Conservation (phyloP, 2,329 filamentous ascomycete genomes). For the Claviceps sp. region DNA sequence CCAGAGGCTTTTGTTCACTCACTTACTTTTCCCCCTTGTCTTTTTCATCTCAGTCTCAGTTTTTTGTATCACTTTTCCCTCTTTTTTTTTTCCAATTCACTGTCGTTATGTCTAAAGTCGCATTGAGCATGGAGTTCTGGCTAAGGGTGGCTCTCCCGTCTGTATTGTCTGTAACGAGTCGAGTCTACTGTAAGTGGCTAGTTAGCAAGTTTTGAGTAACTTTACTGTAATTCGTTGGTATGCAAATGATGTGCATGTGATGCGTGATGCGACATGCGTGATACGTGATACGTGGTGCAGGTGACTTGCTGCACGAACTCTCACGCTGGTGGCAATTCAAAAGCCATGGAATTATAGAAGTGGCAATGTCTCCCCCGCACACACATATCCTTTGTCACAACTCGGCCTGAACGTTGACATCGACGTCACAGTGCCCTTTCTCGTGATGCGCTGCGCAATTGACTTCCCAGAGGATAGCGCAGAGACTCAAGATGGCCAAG, state of each 20-base stretch:
- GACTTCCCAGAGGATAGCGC: slow-evolving; percentile 9
- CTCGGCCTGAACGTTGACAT: not conserved
- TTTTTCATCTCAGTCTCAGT: not conserved
- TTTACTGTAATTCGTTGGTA: not conserved
- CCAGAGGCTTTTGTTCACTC: not conserved
- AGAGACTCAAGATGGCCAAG: slow-evolving; percentile 12
- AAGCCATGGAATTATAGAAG: too few species aligned
- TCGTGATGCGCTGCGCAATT: slow-evolving; percentile 12
- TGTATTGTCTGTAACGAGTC: not conserved
- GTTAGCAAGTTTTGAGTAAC: not conserved
- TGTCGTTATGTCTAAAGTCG: not conserved
- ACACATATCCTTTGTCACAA: not conserved
- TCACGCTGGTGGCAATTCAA: too few species aligned
- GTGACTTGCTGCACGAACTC: not conserved
- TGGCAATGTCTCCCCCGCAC: not conserved
- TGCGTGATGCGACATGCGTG: too few species aligned
- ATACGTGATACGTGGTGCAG: too few species aligned
- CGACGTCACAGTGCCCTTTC: not conserved
- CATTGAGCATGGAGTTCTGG: slow-evolving; percentile 13
- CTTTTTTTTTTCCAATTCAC: not conserved
- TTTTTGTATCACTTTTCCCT: not conserved
- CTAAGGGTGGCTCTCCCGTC: not conserved
- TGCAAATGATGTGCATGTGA: not conserved
- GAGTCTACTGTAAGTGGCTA: not conserved
- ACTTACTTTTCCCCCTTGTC: not conserved